These are phyloP conservation scores for Simmondsia chinensis DNA, from an alignment of 148 eudicot species.

Conservation along the genomic window DNA sequence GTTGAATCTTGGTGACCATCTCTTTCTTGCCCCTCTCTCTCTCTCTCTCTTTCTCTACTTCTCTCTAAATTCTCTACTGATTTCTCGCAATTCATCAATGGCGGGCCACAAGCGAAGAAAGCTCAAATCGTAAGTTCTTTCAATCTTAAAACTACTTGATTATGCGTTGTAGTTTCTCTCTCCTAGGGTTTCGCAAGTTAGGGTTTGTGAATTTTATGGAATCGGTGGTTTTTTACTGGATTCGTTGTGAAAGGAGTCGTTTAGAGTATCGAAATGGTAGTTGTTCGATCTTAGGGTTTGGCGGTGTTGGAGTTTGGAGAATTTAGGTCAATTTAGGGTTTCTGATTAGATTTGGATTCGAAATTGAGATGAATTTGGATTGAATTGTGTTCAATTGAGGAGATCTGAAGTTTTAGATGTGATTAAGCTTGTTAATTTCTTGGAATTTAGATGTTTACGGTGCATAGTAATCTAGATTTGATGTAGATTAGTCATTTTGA, in stretches of 20 bases:
- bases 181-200: too few relatives aligned
- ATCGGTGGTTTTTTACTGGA: not conserved
- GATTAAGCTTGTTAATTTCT: not conserved
- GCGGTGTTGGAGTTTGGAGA: not conserved
- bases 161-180: too few relatives aligned
- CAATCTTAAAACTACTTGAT: too few relatives aligned
- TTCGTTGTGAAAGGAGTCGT: not conserved
- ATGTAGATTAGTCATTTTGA: too few relatives aligned
- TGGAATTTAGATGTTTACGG: not conserved
- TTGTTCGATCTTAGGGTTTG: constrained; percentile 20
- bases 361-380: too few relatives aligned
- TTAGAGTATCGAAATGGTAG: constrained; percentile 3
- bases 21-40: constrained; percentile 1
- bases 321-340: not conserved
- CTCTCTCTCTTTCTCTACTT: constrained; percentile 3
- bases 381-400: not conserved
- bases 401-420: constrained; percentile 4
- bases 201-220: constrained; percentile 1
- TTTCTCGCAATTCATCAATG: constrained; percentile 17
- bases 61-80: not conserved
- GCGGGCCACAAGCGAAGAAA: constrained; percentile 35
- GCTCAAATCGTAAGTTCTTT: constrained; percentile 36
- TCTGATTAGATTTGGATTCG: too few relatives aligned
- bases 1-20: constrained; percentile 4
- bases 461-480: not conserved